These are phyloP conservation scores for Verticillium tricorpus DNA, from an alignment of 2,329 filamentous ascomycete species.

Conservation along the genomic window DNA sequence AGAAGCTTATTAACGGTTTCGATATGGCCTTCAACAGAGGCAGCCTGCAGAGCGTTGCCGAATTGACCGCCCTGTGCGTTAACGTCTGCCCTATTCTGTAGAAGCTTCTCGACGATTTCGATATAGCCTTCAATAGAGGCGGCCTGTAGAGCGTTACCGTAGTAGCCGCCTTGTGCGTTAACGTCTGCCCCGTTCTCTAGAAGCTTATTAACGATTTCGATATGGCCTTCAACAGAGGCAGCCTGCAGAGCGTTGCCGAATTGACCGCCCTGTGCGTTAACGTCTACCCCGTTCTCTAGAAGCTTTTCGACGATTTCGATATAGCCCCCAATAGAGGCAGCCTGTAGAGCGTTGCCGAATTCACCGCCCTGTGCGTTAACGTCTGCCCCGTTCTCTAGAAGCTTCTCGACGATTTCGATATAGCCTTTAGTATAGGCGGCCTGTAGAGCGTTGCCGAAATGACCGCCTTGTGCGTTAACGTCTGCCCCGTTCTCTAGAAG, in stretches of 20 bases:
- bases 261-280: not conserved
- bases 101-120: not conserved
- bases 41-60: not conserved
- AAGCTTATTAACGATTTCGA: too few relatives aligned
- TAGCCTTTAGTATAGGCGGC: not conserved
- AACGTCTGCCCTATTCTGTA: not conserved
- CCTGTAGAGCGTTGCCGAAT: too few relatives aligned
- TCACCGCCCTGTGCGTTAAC: not conserved
- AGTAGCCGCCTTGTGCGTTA: not conserved
- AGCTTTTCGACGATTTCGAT: not conserved
- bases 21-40: not conserved
- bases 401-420: not conserved
- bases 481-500: conserved; percentile 1
- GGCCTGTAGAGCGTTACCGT: not conserved
- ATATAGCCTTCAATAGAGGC: not conserved
- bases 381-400: conserved; percentile 1
- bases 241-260: not conserved
- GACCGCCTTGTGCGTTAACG: not conserved
- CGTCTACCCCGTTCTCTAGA: not conserved
- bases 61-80: not conserved
- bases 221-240: too few relatives aligned
- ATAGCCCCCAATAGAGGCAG: not conserved
- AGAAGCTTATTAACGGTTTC: not conserved
- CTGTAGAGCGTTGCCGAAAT: not conserved
- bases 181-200: too few relatives aligned